Conservation (phyloP, 805 yeast species). For the Saccharomycopsis javanensis region DNA sequence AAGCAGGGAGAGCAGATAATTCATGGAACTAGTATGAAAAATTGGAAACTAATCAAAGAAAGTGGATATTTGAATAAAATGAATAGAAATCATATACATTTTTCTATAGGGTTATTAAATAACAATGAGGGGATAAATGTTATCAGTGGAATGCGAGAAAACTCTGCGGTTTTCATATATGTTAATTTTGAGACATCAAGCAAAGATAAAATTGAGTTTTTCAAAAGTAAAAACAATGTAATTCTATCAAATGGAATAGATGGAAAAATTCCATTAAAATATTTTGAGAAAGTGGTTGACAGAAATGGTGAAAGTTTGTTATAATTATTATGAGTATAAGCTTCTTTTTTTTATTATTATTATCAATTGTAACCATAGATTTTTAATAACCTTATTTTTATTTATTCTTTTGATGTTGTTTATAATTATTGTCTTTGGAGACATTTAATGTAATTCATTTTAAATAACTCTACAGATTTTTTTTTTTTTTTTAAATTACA, state of each 20-base stretch:
- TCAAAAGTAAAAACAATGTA: constrained; percentile 64
- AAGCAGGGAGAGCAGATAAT: constrained; percentile 47
- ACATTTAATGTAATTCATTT: too few relatives aligned
- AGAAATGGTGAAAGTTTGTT: constrained; percentile 15
- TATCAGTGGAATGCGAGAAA: constrained; percentile 66
- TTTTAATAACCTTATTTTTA: too few relatives aligned
- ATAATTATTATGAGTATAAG: not conserved
- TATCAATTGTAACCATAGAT: too few relatives aligned
- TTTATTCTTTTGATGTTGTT: too few relatives aligned
- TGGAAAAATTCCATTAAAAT: constrained; percentile 41
- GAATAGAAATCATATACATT: constrained; percentile 79
- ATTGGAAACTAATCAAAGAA: constrained; percentile 38
- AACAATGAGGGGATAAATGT: constrained; percentile 29
- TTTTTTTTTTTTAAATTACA: too few relatives aligned
- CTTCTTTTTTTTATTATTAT: not conserved
- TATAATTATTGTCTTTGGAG: not conserved
- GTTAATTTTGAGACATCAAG: constrained; percentile 45
- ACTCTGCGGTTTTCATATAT: constrained; percentile 47
- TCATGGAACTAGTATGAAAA: constrained; percentile 66
- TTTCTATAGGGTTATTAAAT: constrained; percentile 40
- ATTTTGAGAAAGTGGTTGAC: constrained; percentile 34
- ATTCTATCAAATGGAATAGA: constrained; percentile 51
- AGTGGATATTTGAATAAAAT: constrained; percentile 54
- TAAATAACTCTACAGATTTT: not conserved
- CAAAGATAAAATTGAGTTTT: constrained; percentile 37